Conservation (phyloP, 1,139 yeast species). For the Pneumocystis wakefieldiae region DNA sequence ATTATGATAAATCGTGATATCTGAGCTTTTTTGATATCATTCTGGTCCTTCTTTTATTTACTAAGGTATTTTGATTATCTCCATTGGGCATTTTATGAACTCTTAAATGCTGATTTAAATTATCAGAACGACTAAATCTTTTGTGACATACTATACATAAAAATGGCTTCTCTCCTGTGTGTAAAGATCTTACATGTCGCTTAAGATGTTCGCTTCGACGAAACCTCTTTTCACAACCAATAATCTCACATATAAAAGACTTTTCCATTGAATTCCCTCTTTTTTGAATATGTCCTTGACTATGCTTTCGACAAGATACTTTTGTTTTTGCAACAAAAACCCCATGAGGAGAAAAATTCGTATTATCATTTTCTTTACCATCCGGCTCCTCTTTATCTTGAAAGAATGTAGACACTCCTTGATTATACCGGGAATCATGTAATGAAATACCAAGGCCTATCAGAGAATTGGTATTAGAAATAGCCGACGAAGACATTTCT, state of each 20-base stretch:
- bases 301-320: background rate
- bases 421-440: background rate
- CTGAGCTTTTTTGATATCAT: background rate
- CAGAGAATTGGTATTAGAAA: background rate
- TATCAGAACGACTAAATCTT: slow-evolving; percentile 62
- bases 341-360: background rate
- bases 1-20: background rate
- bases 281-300: background rate
- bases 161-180: slow-evolving; percentile 59
- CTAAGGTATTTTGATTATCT: background rate
- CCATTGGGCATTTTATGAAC: background rate
- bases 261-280: background rate
- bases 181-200: slow-evolving; percentile 56
- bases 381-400: background rate
- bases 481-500: background rate
- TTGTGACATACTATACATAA: slow-evolving; percentile 56
- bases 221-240: slow-evolving; percentile 25
- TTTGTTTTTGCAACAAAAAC: background rate
- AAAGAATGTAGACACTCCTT: background rate
- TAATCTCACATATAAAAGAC: background rate
- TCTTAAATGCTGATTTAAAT: slow-evolving; percentile 46
- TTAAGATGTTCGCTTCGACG: slow-evolving; percentile 68
- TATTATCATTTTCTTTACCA: background rate
- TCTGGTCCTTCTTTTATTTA: background rate
- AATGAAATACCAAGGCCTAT: background rate